Percentiles rank a stretch among this genome's conserved stretches.
Conservation (phyloP, 2,329 filamentous ascomycete genomes). For the Hymenoscyphus occultus region DNA sequence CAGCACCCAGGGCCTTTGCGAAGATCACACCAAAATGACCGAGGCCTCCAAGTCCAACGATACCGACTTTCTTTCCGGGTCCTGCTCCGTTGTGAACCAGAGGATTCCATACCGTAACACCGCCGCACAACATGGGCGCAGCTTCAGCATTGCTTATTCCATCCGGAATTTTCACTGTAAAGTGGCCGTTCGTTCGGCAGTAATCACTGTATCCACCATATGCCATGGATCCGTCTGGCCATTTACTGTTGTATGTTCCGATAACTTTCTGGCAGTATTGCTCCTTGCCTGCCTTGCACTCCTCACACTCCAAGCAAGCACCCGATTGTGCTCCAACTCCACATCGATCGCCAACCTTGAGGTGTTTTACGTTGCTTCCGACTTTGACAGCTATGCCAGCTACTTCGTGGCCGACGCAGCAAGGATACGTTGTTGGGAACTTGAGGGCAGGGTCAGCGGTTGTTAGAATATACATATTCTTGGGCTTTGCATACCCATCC, state of each 20-base stretch:
- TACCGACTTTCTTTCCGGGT: conserved; percentile 67
- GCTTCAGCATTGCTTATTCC: conserved; percentile 46
- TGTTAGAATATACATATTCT: not conserved
- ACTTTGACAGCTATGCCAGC: conserved; percentile 47
- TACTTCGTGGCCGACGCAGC: conserved; percentile 51
- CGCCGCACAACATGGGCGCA: conserved; percentile 74
- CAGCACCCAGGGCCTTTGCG: conserved; percentile 66
- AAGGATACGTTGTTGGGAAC: conserved; percentile 41
- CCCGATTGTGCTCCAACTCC: conserved; percentile 51
- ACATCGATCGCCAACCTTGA: conserved; percentile 53
- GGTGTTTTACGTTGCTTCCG: conserved; percentile 41
- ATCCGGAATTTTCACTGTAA: conserved; percentile 59
- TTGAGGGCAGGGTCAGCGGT: conserved; percentile 8
- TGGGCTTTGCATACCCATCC: conserved; percentile 30
- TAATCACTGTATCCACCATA: conserved; percentile 53
- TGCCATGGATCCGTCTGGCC: conserved; percentile 36
- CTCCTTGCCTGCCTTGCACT: conserved; percentile 41
- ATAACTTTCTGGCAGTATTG: conserved; percentile 35
- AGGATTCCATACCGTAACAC: conserved; percentile 71
- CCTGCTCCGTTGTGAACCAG: conserved; percentile 65
- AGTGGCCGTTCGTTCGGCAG: conserved; percentile 54
- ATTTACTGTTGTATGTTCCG: conserved; percentile 45
- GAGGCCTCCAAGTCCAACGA: conserved; percentile 70
- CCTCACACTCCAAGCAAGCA: conserved; percentile 50
- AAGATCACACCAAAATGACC: conserved; percentile 73